A percentile compares a stretch with the other conserved stretches of the same genome.
phyloP scores from a whole-genome alignment of 2,329 filamentous ascomycete genomes.

The Talaromyces sp. region DNA sequence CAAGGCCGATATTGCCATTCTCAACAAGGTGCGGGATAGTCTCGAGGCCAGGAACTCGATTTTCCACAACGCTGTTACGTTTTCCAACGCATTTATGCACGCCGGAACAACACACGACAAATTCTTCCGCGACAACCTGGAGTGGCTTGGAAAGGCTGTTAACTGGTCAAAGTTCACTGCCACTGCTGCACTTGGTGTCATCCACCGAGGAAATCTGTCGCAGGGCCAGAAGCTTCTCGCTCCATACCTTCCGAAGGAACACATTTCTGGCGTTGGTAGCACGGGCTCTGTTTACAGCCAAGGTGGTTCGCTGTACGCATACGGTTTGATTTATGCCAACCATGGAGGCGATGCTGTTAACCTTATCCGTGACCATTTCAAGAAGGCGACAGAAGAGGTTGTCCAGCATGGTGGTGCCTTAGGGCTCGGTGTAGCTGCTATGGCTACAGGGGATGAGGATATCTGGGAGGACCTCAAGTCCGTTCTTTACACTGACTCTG shows the following conservation, averaged over 20 bases:
- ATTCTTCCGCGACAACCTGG: slow-evolving; percentile 96
- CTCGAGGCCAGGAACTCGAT: slow-evolving; percentile 95
- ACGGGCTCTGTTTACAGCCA: slow-evolving; percentile 91
- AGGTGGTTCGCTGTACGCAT: slow-evolving; percentile 90
- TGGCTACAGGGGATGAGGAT: slow-evolving; percentile 87
- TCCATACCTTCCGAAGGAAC: slow-evolving; percentile 79
- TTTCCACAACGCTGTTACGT: slow-evolving; percentile 94
- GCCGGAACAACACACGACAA: slow-evolving; percentile 96
- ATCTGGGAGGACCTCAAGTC: slow-evolving; percentile 88
- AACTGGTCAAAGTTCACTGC: slow-evolving; percentile 99
- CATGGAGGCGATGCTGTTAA: slow-evolving; percentile 77
- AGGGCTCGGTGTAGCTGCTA: slow-evolving; percentile 91
- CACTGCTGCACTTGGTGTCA: slow-evolving; percentile 90
- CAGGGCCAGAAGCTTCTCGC: slow-evolving; percentile 91
- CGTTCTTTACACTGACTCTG: slow-evolving; percentile 88
- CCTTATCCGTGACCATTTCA: slow-evolving; percentile 44
- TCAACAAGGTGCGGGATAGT: slow-evolving; percentile 95
- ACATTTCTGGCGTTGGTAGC: slow-evolving; percentile 57
- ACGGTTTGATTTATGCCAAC: slow-evolving; percentile 94
- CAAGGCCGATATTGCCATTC: slow-evolving; percentile 80
- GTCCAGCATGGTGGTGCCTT: slow-evolving; percentile 95
- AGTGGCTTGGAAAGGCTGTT: slow-evolving; percentile 96
- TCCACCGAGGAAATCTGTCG: slow-evolving; percentile 89
- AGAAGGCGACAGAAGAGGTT: slow-evolving; percentile 61
- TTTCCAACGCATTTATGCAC: slow-evolving; percentile 99